Percentiles rank a stretch among this genome's conserved stretches.
Evolutionary conservation across 176 grass and related monocot species (phyloP).

Genomic region (Alloteropsis semialata): DNA sequence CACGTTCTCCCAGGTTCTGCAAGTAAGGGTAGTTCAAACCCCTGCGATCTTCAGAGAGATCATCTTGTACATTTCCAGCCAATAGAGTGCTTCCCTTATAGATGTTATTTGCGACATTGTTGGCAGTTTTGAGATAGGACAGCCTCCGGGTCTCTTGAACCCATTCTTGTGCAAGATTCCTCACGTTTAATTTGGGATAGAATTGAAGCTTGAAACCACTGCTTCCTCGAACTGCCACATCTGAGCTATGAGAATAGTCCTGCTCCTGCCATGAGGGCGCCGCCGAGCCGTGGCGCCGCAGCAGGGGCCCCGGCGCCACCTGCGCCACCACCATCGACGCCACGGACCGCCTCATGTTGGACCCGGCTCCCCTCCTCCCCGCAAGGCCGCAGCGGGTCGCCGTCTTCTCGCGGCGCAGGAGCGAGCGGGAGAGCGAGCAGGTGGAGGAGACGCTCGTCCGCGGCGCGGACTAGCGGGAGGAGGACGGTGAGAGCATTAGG

Average conservation of each 20-base stretch:
- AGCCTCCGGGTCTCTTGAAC: conserved; percentile 24
- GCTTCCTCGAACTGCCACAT: conserved; percentile 16
- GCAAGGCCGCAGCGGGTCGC: conserved; percentile 23
- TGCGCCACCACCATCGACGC: conserved; percentile 45
- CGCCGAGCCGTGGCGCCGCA: conserved; percentile 3
- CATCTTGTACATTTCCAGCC: conserved; percentile 11
- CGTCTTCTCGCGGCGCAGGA: conserved; percentile 12
- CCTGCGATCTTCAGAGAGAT: neutral
- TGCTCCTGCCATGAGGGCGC: conserved; percentile 40
- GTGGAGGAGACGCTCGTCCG: neutral
- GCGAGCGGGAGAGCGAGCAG: neutral
- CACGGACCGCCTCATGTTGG: conserved; percentile 39
- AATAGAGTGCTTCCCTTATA: conserved; percentile 18
- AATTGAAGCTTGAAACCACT: neutral
- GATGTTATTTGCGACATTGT: conserved; percentile 16
- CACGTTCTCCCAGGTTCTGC: too few species aligned
- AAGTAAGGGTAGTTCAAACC: conserved; percentile 20
- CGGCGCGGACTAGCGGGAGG: neutral
- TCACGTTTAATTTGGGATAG: conserved; percentile 26
- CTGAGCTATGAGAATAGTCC: conserved; percentile 40
- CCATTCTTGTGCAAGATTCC: conserved; percentile 39
- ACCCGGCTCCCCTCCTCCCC: neutral
- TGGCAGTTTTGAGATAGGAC: conserved; percentile 12
- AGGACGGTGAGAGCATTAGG: neutral
- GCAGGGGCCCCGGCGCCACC: conserved; percentile 21